Evolutionary conservation across 148 eudicot genomes (phyloP).

Genomic region (Polygonum maritimum): DNA sequence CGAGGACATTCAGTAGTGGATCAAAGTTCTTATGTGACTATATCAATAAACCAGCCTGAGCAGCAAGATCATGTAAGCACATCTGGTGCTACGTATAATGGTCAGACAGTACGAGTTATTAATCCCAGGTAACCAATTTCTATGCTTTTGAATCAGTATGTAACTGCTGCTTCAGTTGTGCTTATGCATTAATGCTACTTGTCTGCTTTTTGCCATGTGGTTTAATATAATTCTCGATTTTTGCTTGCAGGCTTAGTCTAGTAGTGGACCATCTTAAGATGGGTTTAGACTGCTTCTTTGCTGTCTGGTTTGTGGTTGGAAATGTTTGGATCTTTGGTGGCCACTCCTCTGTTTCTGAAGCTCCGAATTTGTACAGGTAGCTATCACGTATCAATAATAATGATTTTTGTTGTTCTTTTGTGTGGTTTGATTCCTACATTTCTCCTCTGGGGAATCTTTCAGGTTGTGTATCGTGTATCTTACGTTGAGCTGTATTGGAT

Average conservation of each 20-base stretch:
- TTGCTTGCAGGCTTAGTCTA: constrained; percentile 31
- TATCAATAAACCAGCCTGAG: constrained; percentile 45
- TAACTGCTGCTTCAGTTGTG: not conserved
- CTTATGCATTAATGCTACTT: not conserved
- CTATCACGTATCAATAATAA: not conserved
- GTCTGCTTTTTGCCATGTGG: not conserved
- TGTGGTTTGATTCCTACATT: constrained; percentile 1
- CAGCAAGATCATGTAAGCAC: constrained; percentile 31
- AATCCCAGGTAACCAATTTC: constrained; percentile 36
- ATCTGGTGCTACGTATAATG: constrained; percentile 28
- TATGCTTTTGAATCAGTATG: not conserved
- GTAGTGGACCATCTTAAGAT: constrained; percentile 60
- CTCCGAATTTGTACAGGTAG: constrained; percentile 74
- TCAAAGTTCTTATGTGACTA: constrained; percentile 48
- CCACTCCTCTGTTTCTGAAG: constrained; percentile 57
- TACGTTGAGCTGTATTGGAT: constrained; percentile 59
- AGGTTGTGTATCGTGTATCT: constrained; percentile 71
- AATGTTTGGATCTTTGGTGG: constrained; percentile 81
- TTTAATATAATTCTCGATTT: not conserved
- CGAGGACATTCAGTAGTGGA: constrained; percentile 29
- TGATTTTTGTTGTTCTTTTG: not conserved
- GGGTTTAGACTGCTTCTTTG: constrained; percentile 82
- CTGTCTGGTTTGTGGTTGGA: constrained; percentile 79
- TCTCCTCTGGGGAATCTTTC: constrained; percentile 15
- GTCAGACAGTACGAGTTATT: constrained; percentile 23